Evolutionary conservation across 768 basidiomycete species (phyloP), one percentile per base, ranked within the genome.

Genomic region (Peribolospora baueri): DNA sequence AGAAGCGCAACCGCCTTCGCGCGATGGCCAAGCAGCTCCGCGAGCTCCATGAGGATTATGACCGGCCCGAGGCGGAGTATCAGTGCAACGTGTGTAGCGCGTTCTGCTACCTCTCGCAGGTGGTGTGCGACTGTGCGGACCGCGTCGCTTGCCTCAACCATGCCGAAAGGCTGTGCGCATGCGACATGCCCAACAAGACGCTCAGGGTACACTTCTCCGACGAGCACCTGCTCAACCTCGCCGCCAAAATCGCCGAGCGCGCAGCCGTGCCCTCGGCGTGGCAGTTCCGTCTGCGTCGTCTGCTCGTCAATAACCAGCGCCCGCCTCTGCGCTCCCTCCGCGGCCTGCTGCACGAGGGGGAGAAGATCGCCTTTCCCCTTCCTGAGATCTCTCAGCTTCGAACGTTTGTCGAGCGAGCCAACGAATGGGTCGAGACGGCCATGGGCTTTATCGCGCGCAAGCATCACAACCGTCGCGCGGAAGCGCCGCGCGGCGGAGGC

Each of bases 51-150:
- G 80, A 84, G 61, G 76, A 80, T 60, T 74, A 78, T 61, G 90
- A 95, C 66, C 77, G 78, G 9, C 73, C 80, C 0, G 93, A 95
- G 65, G 90, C 95, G 53, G 86, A 93, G 65, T 91, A 90, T 67
- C 93, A 95, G 67, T 98, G 93, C 73, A 70, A 73, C 51, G 69
- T 82, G 59, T 97, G 93, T 81, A 90, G 93, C 65, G 76, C 74
- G 4, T 95, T 91, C 69, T 88, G 83, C 68, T 97, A 93, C 67
- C 77, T 98, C 46, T 88, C 93, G 2, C 90, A 93, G 64, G 73
- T 95, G 64, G 79, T 76, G 56, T 88, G 86, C 65, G 70, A 71
- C 41, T 88, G 86, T 72, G 61, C 60, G 48, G 56, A 50, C 48
- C 57, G 50, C 59, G 78, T 91, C 42, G 77, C 80, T 9, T 98